phyloP scores from a whole-genome alignment of 805 yeast genomes.

The Lachancea sp. region DNA sequence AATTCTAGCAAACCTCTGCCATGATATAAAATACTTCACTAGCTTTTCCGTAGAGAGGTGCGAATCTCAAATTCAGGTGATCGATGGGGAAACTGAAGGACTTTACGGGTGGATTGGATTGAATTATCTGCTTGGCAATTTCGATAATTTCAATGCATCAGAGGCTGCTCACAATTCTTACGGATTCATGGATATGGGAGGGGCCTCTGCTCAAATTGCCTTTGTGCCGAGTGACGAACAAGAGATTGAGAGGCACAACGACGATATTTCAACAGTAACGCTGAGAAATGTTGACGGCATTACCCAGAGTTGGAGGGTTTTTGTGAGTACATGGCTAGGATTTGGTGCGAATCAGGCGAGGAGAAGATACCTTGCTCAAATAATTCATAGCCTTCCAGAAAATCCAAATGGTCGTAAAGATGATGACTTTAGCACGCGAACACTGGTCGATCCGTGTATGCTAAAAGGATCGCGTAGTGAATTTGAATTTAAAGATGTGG shows the following conservation, averaged over 20 bases:
- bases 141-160: conserved; percentile 41
- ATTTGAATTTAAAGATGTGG: conserved; percentile 40
- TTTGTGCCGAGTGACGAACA: conserved; percentile 67
- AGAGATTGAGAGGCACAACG: conserved; percentile 59
- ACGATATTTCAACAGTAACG: conserved; percentile 63
- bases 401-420: conserved; percentile 43
- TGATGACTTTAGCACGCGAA: conserved; percentile 35
- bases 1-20: conserved; percentile 58
- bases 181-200: conserved; percentile 99
- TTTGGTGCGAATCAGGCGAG: conserved; percentile 96
- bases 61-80: conserved; percentile 66
- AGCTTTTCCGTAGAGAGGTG: conserved; percentile 53
- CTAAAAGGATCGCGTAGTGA: conserved; percentile 53
- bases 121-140: conserved; percentile 70
- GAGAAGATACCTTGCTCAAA: conserved; percentile 54
- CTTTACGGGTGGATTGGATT: conserved; percentile 92
- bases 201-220: conserved; percentile 94
- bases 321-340: conserved; percentile 95
- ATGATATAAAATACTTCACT: conserved; percentile 45
- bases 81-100: conserved; percentile 94
- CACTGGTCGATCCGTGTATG: conserved; percentile 69
- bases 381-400: conserved; percentile 46
- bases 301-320: conserved; percentile 71
- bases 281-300: conserved; percentile 67
- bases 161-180: conserved; percentile 46